Base-by-base conservation (phyloP, 129 eudicot genomes). In the Artemisia argyi region DNA sequence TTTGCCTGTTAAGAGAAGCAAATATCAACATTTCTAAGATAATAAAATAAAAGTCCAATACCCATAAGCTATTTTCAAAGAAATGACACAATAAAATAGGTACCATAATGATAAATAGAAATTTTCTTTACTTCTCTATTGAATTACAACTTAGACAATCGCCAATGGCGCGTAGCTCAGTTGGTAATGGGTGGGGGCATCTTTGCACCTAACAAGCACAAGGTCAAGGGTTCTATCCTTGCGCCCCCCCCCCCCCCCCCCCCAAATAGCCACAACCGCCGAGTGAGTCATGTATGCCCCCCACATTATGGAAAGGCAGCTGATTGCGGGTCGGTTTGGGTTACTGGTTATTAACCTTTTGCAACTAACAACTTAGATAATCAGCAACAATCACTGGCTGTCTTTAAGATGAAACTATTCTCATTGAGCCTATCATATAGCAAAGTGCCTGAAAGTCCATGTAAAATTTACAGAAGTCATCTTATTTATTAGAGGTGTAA, bases 1-100 rank as follows among this genome's bases (percentile, higher is more conserved):
- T 92, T 92, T 77, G 96, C 88, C 98, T 92, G 86, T 71, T 42
- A 17, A 35, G 32, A 84, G 64, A 61, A 13, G 51, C 46, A 44
- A 13, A 57, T 13, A 59, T 46, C 69, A 6, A 61, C 46, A 8
- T 9, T 50, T 53, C 1, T 55, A 39, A 5, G 19, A 44, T 13
- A 53, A 35, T 35, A 39, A 61, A 13, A 51, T 9, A 12, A 61
- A 28, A 12, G 3, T 14, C 3, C n/a, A 56, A 17, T 1, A 56
- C 4, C 3, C 14, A 35, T 2, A 69, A 52, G 56, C 16, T 35
- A 58, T 42, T 69, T 39, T 61, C 61, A 69, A 69, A 50, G 39
- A 22, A 61, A 61, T 50, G 57, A 59, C 54, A 39, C 52, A 67
- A 48, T 12, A 26, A 16, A 62, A 70, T 42, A 10, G 18, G 48